A percentile compares a stretch with the other conserved stretches of the same genome.
These are phyloP conservation scores for Fusarium anthophilum DNA, from an alignment of 2,329 filamentous ascomycete species.

Conservation along the genomic window DNA sequence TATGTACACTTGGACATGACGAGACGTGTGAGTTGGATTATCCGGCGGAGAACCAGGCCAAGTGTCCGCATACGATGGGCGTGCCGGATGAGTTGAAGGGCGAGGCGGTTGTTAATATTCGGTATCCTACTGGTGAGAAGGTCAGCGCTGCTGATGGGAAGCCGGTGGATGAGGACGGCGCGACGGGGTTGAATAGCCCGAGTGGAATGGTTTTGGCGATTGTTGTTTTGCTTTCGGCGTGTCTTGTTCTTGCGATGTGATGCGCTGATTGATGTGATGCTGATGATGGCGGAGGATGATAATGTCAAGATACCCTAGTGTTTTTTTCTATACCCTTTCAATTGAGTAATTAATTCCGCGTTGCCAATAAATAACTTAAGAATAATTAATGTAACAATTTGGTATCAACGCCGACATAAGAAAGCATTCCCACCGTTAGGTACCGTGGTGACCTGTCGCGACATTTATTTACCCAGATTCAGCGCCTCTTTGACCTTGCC, in stretches of 20 bases:
- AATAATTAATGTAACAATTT: conserved; percentile 24
- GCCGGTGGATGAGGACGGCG: conserved; percentile 16
- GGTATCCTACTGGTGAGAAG: conserved; percentile 55
- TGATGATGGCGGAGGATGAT: neutral
- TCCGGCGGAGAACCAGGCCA: conserved; percentile 55
- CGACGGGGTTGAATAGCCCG: neutral
- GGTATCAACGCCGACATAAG: conserved; percentile 1
- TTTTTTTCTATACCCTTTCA: conserved; percentile 12
- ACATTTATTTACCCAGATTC: conserved; percentile 36
- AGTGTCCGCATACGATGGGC: conserved; percentile 55
- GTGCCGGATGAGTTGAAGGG: conserved; percentile 46
- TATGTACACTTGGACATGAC: conserved; percentile 57
- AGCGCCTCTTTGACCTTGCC: conserved; percentile 44
- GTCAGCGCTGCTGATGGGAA: conserved; percentile 47
- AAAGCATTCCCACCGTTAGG: neutral
- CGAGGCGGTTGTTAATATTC: conserved; percentile 57
- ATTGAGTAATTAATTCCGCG: neutral
- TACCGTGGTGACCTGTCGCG: neutral
- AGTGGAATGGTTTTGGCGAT: conserved; percentile 16
- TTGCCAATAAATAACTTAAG: neutral
- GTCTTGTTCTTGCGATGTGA: conserved; percentile 13
- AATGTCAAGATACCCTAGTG: conserved; percentile 37
- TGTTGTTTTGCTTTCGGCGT: conserved; percentile 25
- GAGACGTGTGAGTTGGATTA: conserved; percentile 58
- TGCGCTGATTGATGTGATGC: neutral